phyloP scores from a whole-genome alignment of 306 rosid genomes.

The Pueraria montana region DNA sequence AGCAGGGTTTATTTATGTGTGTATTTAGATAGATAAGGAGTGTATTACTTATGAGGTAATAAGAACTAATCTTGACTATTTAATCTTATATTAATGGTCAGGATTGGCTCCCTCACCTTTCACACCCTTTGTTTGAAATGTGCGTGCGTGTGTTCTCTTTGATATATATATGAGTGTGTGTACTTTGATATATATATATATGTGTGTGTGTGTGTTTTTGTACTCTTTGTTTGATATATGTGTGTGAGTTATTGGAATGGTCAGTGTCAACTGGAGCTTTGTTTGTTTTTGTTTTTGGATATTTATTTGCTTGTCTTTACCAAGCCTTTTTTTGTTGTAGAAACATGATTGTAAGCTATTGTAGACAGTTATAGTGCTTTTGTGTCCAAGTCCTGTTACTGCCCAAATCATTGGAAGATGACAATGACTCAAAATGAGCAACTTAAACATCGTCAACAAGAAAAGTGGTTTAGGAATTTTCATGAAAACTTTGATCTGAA shows the following conservation, averaged over 20 bases:
- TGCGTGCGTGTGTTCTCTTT: too few relatives aligned
- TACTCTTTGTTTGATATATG: background rate
- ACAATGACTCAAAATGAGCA: conserved; percentile 28
- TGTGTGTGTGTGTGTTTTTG: background rate
- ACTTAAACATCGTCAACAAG: background rate
- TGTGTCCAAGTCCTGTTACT: background rate
- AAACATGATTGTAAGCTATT: conserved; percentile 1
- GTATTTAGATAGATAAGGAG: background rate
- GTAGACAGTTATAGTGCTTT: conserved; percentile 7
- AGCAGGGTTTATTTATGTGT: background rate
- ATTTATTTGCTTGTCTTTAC: conserved; percentile 1
- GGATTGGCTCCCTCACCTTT: background rate
- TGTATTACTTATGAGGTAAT: background rate
- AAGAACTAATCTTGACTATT: background rate
- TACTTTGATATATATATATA: too few relatives aligned
- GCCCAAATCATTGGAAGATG: conserved; percentile 35
- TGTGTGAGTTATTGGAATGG: background rate
- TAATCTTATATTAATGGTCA: background rate
- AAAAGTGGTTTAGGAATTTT: conserved; percentile 15
- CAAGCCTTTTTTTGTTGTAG: conserved; percentile 12
- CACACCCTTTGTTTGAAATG: background rate
- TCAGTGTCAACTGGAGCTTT: conserved; percentile 1
- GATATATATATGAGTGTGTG: too few relatives aligned
- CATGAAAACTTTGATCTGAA: conserved; percentile 40
- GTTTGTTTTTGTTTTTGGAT: background rate